These are phyloP conservation scores for Carex sylvatica DNA, from an alignment of 202 grass and related monocot species.

Conservation along the genomic window DNA sequence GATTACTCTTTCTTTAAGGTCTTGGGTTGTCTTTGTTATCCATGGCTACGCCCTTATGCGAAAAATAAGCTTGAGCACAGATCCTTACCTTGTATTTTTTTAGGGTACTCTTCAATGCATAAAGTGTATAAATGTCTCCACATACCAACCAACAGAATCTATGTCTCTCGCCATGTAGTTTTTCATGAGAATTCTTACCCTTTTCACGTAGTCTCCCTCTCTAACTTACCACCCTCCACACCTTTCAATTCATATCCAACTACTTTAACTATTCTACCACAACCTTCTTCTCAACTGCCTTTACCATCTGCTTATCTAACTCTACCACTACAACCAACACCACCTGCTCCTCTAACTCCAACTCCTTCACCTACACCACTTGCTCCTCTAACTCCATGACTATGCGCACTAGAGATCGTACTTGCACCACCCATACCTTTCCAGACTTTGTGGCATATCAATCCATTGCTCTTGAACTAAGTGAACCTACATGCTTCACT, in stretches of 20 bases:
- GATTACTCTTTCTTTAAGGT: too few relatives aligned
- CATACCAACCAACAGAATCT: not conserved
- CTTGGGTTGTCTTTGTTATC: not conserved
- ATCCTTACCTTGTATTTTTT: not conserved
- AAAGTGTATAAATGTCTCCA: not conserved
- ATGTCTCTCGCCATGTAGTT: not conserved
- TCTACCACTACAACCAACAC: too few relatives aligned
- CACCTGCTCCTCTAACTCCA: too few relatives aligned
- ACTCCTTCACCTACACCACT: too few relatives aligned
- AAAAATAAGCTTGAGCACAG: not conserved
- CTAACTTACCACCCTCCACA: fast-evolving
- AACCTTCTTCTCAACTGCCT: not conserved
- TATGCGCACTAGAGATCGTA: not conserved
- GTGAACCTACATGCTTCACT: too few relatives aligned
- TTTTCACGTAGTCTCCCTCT: too few relatives aligned
- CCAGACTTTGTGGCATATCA: not conserved
- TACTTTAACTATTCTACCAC: not conserved
- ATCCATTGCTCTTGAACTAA: too few relatives aligned
- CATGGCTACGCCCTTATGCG: not conserved
- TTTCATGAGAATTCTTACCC: not conserved
- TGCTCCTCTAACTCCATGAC: not conserved
- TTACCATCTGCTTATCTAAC: not conserved
- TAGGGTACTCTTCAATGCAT: not conserved
- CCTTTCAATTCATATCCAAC: fast-evolving
- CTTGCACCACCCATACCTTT: fast-evolving